Evolutionary conservation across 2,329 filamentous ascomycete genomes (phyloP), one percentile per base, ranked within the genome.

Genomic region (Fusarium citri): DNA sequence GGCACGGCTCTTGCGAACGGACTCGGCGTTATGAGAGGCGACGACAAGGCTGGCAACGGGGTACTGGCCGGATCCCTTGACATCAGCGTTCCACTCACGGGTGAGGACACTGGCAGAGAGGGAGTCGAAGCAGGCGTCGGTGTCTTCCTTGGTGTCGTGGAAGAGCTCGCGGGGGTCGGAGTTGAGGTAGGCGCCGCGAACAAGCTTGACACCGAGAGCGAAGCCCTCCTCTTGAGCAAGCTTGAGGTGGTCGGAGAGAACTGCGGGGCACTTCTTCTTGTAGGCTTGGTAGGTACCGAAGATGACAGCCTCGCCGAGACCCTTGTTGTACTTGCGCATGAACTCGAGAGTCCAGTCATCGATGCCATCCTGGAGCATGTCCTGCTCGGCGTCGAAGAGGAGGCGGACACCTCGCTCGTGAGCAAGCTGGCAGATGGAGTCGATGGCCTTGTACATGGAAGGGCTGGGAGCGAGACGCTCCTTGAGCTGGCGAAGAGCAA

Each of bases 321-420:
- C 82, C 66, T 83, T 87, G 82, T 97, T 97, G 83, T 92, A 94
- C 76, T 87, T 89, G 73, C 88, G 87, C 83, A 94, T 92, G 72
- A 94, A 91, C n/a, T 86, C 81, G 51, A 96, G 80, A 8, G 91
- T 93, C 91, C 94, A 95, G 72, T 88, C 86, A 77, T 96, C 91
- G 66, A 97, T 95, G 10, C 93, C 93, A 8, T 86, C 83, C 80
- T 97, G 93, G 30, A 96, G 86, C 58, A 88, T 86, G 59, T 91
- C 89, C 79, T 97, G 93, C 80, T 98, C 94, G 3, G 94, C 94
- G 68, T 97, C 93, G 67, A 97, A 93, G 4, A 97, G 87, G 2
- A 98, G 85, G 5, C 88, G 86, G 5, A 97, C 88, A 25, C 90
- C 88, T 54, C 90, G 89, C 40, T 87, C 82, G 4, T 88, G 85